A percentile compares a stretch with the other conserved stretches of the same genome.
Conservation (phyloP, 2,329 filamentous ascomycete genomes). For the Calycina marina region DNA sequence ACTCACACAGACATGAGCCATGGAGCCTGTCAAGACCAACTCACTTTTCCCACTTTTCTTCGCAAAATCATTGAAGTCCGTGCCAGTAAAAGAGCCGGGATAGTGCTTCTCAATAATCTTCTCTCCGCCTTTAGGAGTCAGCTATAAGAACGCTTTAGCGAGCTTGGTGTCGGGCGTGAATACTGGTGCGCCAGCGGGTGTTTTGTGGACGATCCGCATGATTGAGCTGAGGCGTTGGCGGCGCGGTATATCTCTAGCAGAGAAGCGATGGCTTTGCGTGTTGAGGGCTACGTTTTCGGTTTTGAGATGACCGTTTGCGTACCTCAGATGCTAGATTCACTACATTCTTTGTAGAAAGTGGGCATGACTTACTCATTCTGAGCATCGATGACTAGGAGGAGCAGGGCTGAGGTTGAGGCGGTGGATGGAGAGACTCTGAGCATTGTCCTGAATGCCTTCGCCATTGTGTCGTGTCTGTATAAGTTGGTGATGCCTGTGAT, state of each 20-base stretch:
- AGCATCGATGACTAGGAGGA: constrained; percentile 53
- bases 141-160: constrained; percentile 44
- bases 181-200: constrained; percentile 46
- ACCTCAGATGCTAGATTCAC: constrained; percentile 12
- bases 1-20: constrained; percentile 51
- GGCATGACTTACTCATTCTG: constrained; percentile 49
- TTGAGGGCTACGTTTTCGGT: constrained; percentile 37
- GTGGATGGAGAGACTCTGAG: constrained; percentile 39
- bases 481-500: background rate
- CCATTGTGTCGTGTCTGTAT: constrained; percentile 7
- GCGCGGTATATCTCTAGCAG: constrained; percentile 47
- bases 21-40: constrained; percentile 44
- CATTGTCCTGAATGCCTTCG: constrained; percentile 18
- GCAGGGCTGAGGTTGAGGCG: constrained; percentile 41
- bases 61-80: constrained; percentile 40
- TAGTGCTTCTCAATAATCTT: constrained; percentile 42
- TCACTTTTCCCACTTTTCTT: constrained; percentile 36
- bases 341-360: background rate
- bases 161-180: constrained; percentile 49
- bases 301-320: constrained; percentile 38
- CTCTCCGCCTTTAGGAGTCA: constrained; percentile 37
- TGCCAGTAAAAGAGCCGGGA: constrained; percentile 46
- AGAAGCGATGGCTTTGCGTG: constrained; percentile 36
- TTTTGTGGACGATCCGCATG: constrained; percentile 46
- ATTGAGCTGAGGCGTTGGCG: constrained; percentile 30